Base-by-base conservation (phyloP, 306 rosid species). In the Alnus rubra region DNA sequence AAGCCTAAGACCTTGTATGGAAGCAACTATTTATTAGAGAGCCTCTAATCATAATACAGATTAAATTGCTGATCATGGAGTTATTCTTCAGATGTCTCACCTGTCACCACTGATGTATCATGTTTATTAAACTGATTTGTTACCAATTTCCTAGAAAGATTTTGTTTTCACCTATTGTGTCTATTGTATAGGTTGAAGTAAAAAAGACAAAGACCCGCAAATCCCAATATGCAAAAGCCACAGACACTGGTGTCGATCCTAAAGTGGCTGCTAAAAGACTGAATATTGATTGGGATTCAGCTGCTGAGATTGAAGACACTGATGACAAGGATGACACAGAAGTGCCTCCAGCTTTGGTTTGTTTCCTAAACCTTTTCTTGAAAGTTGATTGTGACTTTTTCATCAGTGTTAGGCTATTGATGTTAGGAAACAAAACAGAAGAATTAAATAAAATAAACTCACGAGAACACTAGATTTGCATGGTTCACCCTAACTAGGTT, bases 271-370 rank as follows among this genome's bases (percentile, higher is more conserved):
- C 99, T 30, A 93, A 86, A 87, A 90, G 89, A 78, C 84, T 95
- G 75, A 91, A 93, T 13, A 45, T 12, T 67, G 99, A 95, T 78
- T 95, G 99, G 99, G 98, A 95, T 88, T 80, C 97, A 67, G 99
- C 97, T 30, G 98, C 99, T 68, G 98, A 95, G 80, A 82, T 93
- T 74, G 96, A 90, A 50, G 98, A 90, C 58, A 53, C 77, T 31
- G 83, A 80, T 74, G 82, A 1, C 28, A 86, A 76, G 2, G 87
- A 88, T 69, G 94, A 91, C n/a, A 18, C 84, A 1, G 94, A 93
- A 76, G 98, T 95, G 60, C 97, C 99, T 50, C n/a, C 97, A 1
- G 90, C 45, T 3, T 76, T 95, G 98, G 99, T 95, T 78, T 81
- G 98, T 88, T 82, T 79, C 84, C 72, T 73, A 69, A 11, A 39